Percentiles rank a stretch among this genome's conserved stretches.
Conservation (phyloP, 768 basidiomycete species). For the Symmetrospora coprosmae region DNA sequence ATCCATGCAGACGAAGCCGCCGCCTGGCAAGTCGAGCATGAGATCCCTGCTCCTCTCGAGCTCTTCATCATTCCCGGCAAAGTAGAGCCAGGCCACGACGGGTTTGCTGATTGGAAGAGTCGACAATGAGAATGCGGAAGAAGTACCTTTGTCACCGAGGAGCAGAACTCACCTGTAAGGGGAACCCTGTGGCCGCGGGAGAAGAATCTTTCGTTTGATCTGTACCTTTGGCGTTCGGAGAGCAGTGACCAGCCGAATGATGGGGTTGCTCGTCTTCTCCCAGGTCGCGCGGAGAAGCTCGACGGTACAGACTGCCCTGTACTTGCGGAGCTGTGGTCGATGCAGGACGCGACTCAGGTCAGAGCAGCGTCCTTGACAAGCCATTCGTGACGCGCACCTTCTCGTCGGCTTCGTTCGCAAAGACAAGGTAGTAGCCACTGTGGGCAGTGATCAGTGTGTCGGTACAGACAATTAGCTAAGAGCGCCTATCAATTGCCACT, state of each 20-base stretch:
- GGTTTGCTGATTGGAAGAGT: conserved; percentile 46
- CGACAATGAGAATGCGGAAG: neutral
- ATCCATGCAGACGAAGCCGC: conserved; percentile 90
- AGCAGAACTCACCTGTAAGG: too few species aligned
- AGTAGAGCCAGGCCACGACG: conserved; percentile 70
- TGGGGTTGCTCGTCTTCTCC: conserved; percentile 92
- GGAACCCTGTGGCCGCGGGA: conserved; percentile 65
- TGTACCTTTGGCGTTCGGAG: conserved; percentile 49
- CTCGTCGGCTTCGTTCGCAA: conserved; percentile 84
- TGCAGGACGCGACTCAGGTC: neutral
- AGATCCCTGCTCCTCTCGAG: conserved; percentile 59
- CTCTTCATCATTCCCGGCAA: conserved; percentile 52
- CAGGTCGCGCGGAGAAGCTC: conserved; percentile 92
- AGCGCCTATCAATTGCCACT: too few species aligned
- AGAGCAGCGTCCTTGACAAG: neutral
- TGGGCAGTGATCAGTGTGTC: neutral
- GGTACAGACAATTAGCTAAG: neutral
- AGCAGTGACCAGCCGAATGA: conserved; percentile 52
- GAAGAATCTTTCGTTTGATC: conserved; percentile 58
- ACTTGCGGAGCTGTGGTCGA: conserved; percentile 59
- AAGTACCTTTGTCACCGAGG: conserved; percentile 13
- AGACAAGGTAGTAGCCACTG: conserved; percentile 67
- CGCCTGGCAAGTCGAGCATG: conserved; percentile 84
- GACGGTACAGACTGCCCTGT: conserved; percentile 81
- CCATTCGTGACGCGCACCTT: conserved; percentile 48